Percentiles rank a stretch among this genome's conserved stretches.
These are phyloP conservation scores for Teratosphaeria gauchensis DNA, from an alignment of 2,329 filamentous ascomycete genomes.

Conservation along the genomic window DNA sequence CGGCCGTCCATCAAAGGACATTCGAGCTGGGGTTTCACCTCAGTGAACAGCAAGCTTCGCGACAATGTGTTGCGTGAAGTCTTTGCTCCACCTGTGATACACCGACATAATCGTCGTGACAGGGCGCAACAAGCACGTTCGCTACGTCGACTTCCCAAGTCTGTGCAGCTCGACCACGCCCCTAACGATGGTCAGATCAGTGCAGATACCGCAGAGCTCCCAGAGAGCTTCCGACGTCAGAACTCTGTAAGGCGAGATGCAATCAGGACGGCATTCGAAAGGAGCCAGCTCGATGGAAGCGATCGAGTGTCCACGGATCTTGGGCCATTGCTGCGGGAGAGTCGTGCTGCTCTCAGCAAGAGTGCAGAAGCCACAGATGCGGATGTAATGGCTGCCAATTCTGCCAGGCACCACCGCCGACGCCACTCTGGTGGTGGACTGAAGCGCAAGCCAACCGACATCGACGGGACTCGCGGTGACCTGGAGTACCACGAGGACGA, in stretches of 20 bases:
- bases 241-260: constrained; percentile 29
- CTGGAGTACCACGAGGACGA: constrained; percentile 83
- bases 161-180: constrained; percentile 20
- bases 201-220: constrained; percentile 8
- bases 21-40: constrained; percentile 76
- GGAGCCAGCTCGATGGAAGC: constrained; percentile 11
- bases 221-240: constrained; percentile 1
- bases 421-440: constrained; percentile 84
- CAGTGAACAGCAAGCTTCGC: constrained; percentile 75
- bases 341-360: constrained; percentile 13
- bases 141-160: constrained; percentile 24
- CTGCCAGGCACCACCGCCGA: constrained; percentile 37
- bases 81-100: constrained; percentile 69
- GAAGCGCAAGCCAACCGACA: constrained; percentile 59
- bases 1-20: constrained; percentile 40
- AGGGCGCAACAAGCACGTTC: constrained; percentile 57
- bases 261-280: constrained; percentile 31
- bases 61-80: constrained; percentile 91
- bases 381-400: constrained; percentile 4
- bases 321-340: constrained; percentile 11
- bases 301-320: constrained; percentile 17
- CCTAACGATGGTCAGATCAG: constrained; percentile 19
- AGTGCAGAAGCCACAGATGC: constrained; percentile 20
- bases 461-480: constrained; percentile 57
- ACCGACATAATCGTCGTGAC: constrained; percentile 65